Conservation (phyloP, 2,329 filamentous ascomycete genomes). For the Alternaria ethzedia region DNA sequence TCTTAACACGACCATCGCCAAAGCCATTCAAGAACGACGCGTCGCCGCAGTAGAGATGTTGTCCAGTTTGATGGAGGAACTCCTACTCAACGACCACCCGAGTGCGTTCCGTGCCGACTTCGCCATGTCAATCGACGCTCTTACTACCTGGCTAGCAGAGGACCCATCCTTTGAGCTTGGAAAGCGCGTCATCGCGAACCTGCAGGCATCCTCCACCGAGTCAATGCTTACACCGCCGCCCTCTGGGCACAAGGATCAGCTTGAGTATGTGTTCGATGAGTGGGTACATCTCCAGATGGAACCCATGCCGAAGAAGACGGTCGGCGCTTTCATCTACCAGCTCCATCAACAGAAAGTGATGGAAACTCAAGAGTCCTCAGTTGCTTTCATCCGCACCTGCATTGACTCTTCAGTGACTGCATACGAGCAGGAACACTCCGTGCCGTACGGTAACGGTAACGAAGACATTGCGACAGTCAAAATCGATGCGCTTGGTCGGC, state of each 20-base stretch:
- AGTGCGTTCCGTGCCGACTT: conserved; percentile 85
- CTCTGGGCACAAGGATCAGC: conserved; percentile 74
- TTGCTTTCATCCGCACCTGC: conserved; percentile 78
- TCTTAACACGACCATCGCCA: conserved; percentile 69
- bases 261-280: conserved; percentile 95
- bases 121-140: conserved; percentile 77
- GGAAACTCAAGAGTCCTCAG: conserved; percentile 75
- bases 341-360: conserved; percentile 77
- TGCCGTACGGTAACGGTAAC: conserved; percentile 62
- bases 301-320: conserved; percentile 74
- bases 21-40: conserved; percentile 74
- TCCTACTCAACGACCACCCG: conserved; percentile 78
- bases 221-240: conserved; percentile 62
- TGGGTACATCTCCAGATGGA: conserved; percentile 85
- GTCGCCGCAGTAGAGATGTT: conserved; percentile 78
- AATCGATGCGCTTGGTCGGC: conserved; percentile 81
- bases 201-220: conserved; percentile 65
- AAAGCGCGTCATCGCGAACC: conserved; percentile 72
- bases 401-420: conserved; percentile 80
- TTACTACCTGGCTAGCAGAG: conserved; percentile 80
- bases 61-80: conserved; percentile 77
- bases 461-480: conserved; percentile 67
- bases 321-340: conserved; percentile 81
- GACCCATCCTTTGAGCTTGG: conserved; percentile 70
- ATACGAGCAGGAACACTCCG: conserved; percentile 74